Evolutionary conservation across 441 rosid species (phyloP).

Genomic region (Eruca vesicaria): DNA sequence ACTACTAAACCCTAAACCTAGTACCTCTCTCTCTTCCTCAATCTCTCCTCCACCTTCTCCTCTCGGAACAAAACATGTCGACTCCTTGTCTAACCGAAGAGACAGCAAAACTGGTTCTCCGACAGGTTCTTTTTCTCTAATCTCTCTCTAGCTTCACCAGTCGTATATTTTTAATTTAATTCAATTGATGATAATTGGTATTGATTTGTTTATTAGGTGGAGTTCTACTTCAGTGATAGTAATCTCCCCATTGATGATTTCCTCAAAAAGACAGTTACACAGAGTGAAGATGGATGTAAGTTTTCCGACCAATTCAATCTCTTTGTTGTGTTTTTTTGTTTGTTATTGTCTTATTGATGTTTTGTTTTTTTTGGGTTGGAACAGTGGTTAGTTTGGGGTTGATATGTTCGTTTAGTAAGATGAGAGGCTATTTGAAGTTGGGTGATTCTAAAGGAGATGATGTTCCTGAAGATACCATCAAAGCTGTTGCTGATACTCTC

Average conservation of each 20-base stretch:
- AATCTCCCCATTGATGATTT: constrained; percentile 75
- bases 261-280: constrained; percentile 50
- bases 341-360: constrained; percentile 31
- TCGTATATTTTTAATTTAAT: background rate
- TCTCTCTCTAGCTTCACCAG: background rate
- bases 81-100: constrained; percentile 61
- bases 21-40: too few relatives aligned
- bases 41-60: too few relatives aligned
- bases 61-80: constrained; percentile 39
- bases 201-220: constrained; percentile 49
- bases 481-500: constrained; percentile 59
- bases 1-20: too few relatives aligned
- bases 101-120: constrained; percentile 66
- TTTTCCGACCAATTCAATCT: background rate
- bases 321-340: background rate
- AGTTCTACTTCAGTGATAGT: constrained; percentile 87
- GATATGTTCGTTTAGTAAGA: constrained; percentile 88
- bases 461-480: constrained; percentile 62
- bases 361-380: constrained; percentile 20
- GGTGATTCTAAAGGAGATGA: constrained; percentile 65
- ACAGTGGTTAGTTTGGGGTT: constrained; percentile 82
- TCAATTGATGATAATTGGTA: background rate
- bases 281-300: constrained; percentile 75
- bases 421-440: constrained; percentile 73
- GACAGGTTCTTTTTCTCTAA: constrained; percentile 55